Evolutionary conservation across 768 basidiomycete genomes (phyloP).

Genomic region (Xerocomellus chrysenteron): DNA sequence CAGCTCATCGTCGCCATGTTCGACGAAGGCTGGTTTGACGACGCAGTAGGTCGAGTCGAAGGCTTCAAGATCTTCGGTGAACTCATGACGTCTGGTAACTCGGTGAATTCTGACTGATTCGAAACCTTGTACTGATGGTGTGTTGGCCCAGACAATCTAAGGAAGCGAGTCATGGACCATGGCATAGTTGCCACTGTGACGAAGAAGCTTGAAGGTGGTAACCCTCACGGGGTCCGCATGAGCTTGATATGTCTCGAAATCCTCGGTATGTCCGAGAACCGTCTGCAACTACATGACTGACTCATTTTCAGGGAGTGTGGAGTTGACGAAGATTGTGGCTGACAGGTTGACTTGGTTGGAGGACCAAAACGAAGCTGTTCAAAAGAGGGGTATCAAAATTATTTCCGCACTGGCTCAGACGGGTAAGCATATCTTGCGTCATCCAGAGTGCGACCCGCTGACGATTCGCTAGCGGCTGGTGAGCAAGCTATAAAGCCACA

Average conservation of each 20-base stretch:
- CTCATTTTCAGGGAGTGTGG: not conserved
- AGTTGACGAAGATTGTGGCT: not conserved
- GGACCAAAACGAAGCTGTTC: not conserved
- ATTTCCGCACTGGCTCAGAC: slow-evolving; percentile 9
- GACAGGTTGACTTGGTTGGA: not conserved
- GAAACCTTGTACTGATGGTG: not conserved
- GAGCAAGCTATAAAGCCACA: not conserved
- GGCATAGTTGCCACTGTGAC: not conserved
- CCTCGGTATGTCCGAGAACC: not conserved
- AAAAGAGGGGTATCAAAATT: not conserved
- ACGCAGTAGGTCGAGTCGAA: slow-evolving; percentile 8
- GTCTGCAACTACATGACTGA: not conserved
- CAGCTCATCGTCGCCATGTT: not conserved
- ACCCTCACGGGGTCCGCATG: slow-evolving; percentile 2
- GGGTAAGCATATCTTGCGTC: not conserved
- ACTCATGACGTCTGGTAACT: slow-evolving; percentile 3
- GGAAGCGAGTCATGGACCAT: not conserved
- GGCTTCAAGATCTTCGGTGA: not conserved
- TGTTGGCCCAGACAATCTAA: not conserved
- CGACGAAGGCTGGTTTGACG: slow-evolving; percentile 13
- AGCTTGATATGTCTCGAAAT: slow-evolving; percentile 1
- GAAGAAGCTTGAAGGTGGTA: slow-evolving; percentile 1
- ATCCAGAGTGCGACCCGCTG: not conserved
- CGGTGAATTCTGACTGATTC: not conserved
- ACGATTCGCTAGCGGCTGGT: not conserved